These are phyloP conservation scores for Epichloe sp. DNA, from an alignment of 2,329 filamentous ascomycete genomes.

Conservation along the genomic window DNA sequence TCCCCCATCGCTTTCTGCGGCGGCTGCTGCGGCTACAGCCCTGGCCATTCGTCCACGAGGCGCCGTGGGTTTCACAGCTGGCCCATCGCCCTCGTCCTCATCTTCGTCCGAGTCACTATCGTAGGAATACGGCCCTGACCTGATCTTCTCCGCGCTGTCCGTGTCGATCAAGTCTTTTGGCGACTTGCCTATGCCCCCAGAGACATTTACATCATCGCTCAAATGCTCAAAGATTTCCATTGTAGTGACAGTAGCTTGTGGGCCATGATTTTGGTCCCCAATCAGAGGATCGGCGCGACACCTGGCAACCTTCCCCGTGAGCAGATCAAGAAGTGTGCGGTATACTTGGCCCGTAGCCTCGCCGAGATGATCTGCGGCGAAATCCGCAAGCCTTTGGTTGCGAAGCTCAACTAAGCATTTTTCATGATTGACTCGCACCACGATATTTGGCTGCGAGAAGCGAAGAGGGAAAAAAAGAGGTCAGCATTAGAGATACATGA, in stretches of 20 bases:
- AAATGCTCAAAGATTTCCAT: slow-evolving; percentile 43
- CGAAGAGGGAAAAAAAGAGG: not conserved
- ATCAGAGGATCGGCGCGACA: slow-evolving; percentile 47
- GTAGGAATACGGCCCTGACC: slow-evolving; percentile 20
- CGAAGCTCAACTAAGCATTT: slow-evolving; percentile 74
- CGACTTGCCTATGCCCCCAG: slow-evolving; percentile 43
- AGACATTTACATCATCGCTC: slow-evolving; percentile 38
- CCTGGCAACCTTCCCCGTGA: slow-evolving; percentile 55
- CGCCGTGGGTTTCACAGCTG: not conserved
- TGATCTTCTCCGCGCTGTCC: slow-evolving; percentile 35
- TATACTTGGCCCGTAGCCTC: slow-evolving; percentile 68
- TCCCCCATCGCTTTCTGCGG: slow-evolving; percentile 15
- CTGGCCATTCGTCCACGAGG: slow-evolving; percentile 6
- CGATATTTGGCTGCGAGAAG: slow-evolving; percentile 47
- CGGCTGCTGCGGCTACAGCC: slow-evolving; percentile 1
- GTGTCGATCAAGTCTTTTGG: slow-evolving; percentile 32
- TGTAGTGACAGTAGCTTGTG: slow-evolving; percentile 33
- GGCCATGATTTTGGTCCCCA: slow-evolving; percentile 18
- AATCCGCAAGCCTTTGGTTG: slow-evolving; percentile 61
- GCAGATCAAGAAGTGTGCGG: slow-evolving; percentile 52
- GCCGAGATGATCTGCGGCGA: slow-evolving; percentile 58
- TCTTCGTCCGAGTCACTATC: slow-evolving; percentile 23
- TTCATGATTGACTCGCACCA: slow-evolving; percentile 72
- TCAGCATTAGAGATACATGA: not conserved
- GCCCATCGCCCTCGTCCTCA: slow-evolving; percentile 16